phyloP scores from a whole-genome alignment of 257 asterid species.

The Anisodus tanguticus region DNA sequence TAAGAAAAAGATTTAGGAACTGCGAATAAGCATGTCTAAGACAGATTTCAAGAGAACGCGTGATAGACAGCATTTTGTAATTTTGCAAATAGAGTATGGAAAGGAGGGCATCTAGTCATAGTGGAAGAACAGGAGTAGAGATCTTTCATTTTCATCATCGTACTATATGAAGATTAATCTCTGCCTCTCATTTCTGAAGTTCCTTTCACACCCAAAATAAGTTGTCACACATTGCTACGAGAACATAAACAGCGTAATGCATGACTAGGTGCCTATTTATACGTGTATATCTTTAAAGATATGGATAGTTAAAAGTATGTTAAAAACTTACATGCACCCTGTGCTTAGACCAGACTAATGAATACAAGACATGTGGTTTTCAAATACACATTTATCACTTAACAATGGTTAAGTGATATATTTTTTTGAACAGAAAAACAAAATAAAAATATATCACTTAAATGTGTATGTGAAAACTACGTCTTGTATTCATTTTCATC shows the following conservation, averaged over 20 bases:
- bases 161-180: not conserved
- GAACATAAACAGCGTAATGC: not conserved
- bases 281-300: not conserved
- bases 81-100: not conserved
- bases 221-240: not conserved
- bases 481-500: not conserved
- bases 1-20: not conserved
- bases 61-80: not conserved
- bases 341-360: not conserved
- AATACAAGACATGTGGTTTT: not conserved
- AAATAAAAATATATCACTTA: no score
- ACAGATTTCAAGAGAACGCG: not conserved
- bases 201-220: not conserved
- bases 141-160: conserved; percentile 5
- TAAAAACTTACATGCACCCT: not conserved
- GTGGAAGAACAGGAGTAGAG: not conserved
- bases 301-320: not conserved
- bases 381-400: not conserved
- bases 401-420: not conserved
- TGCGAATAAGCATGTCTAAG: not conserved
- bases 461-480: no score
- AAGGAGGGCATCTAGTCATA: not conserved
- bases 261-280: no score
- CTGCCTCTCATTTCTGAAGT: not conserved
- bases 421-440: no score